Base-by-base conservation (phyloP, 2,329 filamentous ascomycete genomes). In the Aplosporella prunicola region DNA sequence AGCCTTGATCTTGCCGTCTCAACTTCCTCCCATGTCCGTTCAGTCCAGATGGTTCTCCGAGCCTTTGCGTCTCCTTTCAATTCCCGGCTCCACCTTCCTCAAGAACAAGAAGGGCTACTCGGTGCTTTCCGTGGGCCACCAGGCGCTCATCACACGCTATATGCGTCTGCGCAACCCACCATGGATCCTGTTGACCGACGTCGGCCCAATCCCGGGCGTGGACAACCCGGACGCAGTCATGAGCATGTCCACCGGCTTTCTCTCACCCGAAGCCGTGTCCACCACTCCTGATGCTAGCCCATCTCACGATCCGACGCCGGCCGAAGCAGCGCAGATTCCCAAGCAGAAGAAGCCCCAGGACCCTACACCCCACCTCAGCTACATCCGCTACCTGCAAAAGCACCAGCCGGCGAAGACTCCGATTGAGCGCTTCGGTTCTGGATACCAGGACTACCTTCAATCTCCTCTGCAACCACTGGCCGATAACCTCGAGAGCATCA, bases 401-500 rank as follows among this genome's bases (percentile, higher is more conserved):
- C 82, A 83, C 41, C 89, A 96, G 53, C 78, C 80, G 7, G 68
- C 78, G 2, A 67, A 71, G 27, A 71, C 71, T 14, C 62, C 68
- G 4, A 69, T 84, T 35, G 79, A 84, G 53, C 67, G 69, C 20
- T 83, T 83, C 48, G 78, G 78, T 10, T 66, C 75, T 14, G 80
- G 80, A 2, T 85, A 83, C 49, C 93, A 98, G 53, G 91, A 98
- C 58, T 98, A 91, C 70, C 70, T 98, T 9, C 91, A 98, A 58
- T 88, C 88, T 2, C 91, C 91, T 2, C 68, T 98, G 26, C 93
- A 98, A 57, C 91, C 91, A 0, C 70, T 98, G 10, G 89, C 89
- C 0, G 91, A 98, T 59, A 98, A 98, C 50, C 71, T 98, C 10
- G 93, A 98, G 58, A 94, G 87, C 31, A 83, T 93, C 27, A 98